Evolutionary conservation across 2,329 filamentous ascomycete genomes (phyloP).

Genomic region (Alternaria novae-zelandiae): DNA sequence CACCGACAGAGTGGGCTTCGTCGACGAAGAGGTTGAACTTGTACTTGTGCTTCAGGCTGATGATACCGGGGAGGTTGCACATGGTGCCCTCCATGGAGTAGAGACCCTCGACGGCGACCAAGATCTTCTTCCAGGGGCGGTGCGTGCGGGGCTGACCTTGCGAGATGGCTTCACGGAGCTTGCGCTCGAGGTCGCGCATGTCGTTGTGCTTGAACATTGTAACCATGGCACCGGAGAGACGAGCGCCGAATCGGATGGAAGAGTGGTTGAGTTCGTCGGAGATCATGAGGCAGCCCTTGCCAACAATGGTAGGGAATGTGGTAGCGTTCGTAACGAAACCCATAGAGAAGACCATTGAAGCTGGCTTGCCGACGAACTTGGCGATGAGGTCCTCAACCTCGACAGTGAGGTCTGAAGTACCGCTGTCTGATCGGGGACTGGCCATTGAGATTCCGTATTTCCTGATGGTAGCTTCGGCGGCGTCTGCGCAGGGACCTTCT

Average conservation of each 20-base stretch:
- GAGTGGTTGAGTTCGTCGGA: slow-evolving; percentile 98
- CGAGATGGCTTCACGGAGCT: slow-evolving; percentile 89
- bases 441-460: slow-evolving; percentile 84
- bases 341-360: slow-evolving; percentile 98
- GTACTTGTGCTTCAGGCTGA: slow-evolving; percentile 90
- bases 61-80: slow-evolving; percentile 91
- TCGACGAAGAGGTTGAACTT: slow-evolving; percentile 97
- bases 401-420: slow-evolving; percentile 83
- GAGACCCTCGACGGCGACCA: slow-evolving; percentile 93
- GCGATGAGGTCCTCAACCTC: slow-evolving; percentile 93
- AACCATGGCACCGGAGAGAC: slow-evolving; percentile 93
- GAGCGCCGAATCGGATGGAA: slow-evolving; percentile 93
- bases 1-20: slow-evolving; percentile 94
- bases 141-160: slow-evolving; percentile 98
- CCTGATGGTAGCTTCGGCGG: slow-evolving; percentile 82
- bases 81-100: slow-evolving; percentile 99
- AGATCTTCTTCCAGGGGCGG: slow-evolving; percentile 98
- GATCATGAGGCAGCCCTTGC: slow-evolving; percentile 91
- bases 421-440: slow-evolving; percentile 82
- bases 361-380: slow-evolving; percentile 89
- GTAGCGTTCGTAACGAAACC: slow-evolving; percentile 96
- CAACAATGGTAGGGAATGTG: slow-evolving; percentile 88
- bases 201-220: slow-evolving; percentile 98
- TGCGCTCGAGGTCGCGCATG: slow-evolving; percentile 83
- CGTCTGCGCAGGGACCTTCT: slow-evolving; percentile 93